Conservation (phyloP, 1,139 yeast genomes). For the Protomyces lactucae-debilis region DNA sequence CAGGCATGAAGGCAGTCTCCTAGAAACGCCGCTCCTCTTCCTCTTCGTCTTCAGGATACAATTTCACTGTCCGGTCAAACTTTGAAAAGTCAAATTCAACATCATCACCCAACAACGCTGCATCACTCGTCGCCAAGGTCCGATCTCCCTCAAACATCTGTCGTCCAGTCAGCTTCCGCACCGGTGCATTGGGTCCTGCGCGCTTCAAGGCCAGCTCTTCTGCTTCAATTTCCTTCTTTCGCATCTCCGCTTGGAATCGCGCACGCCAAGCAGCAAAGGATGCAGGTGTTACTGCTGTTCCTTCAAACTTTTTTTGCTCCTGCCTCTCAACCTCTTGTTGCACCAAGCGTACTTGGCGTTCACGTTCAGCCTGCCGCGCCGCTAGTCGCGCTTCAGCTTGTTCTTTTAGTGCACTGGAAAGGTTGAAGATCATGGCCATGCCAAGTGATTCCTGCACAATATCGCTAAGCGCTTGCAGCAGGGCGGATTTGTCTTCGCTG, state of each 20-base stretch:
- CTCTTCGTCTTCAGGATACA: constrained; percentile 11
- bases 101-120: constrained; percentile 18
- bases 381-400: constrained; percentile 63
- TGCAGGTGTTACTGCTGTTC: constrained; percentile 74
- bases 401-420: constrained; percentile 71
- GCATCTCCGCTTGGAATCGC: constrained; percentile 52
- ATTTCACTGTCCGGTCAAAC: constrained; percentile 10
- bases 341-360: constrained; percentile 50
- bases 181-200: constrained; percentile 52
- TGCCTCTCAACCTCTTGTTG: constrained; percentile 59
- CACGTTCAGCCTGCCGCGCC: constrained; percentile 48
- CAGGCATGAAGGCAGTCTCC: background rate
- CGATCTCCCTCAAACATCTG: constrained; percentile 79
- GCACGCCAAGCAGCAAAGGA: constrained; percentile 65
- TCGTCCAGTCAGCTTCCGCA: constrained; percentile 76
- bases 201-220: constrained; percentile 47
- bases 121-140: constrained; percentile 19
- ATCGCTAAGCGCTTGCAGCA: constrained; percentile 49
- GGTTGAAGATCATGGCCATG: constrained; percentile 77
- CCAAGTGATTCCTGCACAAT: constrained; percentile 68
- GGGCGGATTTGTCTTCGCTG: constrained; percentile 38
- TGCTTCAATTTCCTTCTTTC: constrained; percentile 39
- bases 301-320: constrained; percentile 47
- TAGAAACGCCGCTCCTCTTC: constrained; percentile 9
- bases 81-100: constrained; percentile 25